Evolutionary conservation across 2,329 filamentous ascomycete species (phyloP).

Genomic region (Pseudogymnoascus verrucosus): DNA sequence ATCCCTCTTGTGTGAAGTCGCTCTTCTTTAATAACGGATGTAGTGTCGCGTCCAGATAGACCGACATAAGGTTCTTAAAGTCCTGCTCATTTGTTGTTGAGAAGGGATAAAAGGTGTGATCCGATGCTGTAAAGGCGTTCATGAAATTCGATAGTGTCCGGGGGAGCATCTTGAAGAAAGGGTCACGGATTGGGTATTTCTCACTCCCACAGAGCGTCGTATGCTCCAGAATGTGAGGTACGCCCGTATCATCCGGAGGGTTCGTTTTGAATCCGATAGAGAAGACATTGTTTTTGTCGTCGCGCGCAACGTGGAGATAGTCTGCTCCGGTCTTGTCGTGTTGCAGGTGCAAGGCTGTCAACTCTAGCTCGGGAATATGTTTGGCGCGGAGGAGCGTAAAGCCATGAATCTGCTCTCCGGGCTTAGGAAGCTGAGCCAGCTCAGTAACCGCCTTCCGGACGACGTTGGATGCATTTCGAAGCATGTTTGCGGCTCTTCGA

Average conservation of each 20-base stretch:
- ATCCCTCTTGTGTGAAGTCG: constrained; percentile 94
- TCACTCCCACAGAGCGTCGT: constrained; percentile 93
- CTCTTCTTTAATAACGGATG: constrained; percentile 81
- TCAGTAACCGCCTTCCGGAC: constrained; percentile 63
- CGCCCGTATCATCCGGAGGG: constrained; percentile 88
- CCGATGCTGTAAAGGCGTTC: constrained; percentile 95
- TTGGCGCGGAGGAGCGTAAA: constrained; percentile 86
- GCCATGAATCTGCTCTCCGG: constrained; percentile 82
- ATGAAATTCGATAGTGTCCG: constrained; percentile 98
- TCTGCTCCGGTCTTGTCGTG: constrained; percentile 95
- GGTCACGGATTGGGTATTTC: constrained; percentile 95
- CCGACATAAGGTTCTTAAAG: constrained; percentile 90
- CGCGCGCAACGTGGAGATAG: constrained; percentile 87
- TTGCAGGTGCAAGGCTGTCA: constrained; percentile 82
- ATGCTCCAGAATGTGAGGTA: constrained; percentile 96
- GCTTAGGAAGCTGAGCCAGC: constrained; percentile 64
- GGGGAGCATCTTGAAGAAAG: constrained; percentile 99
- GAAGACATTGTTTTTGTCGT: constrained; percentile 99
- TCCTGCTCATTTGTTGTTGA: constrained; percentile 94
- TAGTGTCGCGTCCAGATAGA: constrained; percentile 91
- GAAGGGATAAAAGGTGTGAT: constrained; percentile 97
- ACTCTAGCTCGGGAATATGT: constrained; percentile 86
- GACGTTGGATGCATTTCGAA: constrained; percentile 42
- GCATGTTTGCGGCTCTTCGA: constrained; percentile 32
- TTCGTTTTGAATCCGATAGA: constrained; percentile 99